Conservation (phyloP, 352 stramenopile genomes). For the Globisporangium ultimum region DNA sequence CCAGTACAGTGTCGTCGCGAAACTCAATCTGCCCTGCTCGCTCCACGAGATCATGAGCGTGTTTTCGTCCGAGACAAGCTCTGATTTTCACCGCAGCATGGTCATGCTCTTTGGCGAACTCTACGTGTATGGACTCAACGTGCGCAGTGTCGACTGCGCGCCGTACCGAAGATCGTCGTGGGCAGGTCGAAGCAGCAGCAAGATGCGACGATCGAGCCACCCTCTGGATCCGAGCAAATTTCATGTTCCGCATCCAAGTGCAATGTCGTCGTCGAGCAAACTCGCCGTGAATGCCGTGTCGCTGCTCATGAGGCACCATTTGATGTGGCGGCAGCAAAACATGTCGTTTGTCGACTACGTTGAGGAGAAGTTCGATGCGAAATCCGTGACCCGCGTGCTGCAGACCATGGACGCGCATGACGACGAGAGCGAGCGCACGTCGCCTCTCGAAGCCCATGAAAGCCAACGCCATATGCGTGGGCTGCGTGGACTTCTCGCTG, state of each 20-base stretch:
- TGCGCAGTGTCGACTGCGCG: slow-evolving; percentile 34
- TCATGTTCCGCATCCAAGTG: slow-evolving; percentile 18
- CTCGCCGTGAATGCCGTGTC: slow-evolving; percentile 52
- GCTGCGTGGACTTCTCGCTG: slow-evolving; percentile 41
- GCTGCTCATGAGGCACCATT: slow-evolving; percentile 42
- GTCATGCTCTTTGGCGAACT: slow-evolving; percentile 54
- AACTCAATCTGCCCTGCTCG: slow-evolving; percentile 53
- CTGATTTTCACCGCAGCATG: slow-evolving; percentile 66
- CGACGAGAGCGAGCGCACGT: slow-evolving; percentile 20
- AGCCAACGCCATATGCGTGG: background rate
- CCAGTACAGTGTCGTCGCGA: slow-evolving; percentile 58
- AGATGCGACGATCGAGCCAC: background rate
- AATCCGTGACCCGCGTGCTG: slow-evolving; percentile 59
- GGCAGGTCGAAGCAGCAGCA: slow-evolving; percentile 1
- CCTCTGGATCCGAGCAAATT: slow-evolving; percentile 4
- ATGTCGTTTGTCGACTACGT: slow-evolving; percentile 62
- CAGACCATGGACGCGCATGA: slow-evolving; percentile 43
- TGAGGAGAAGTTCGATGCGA: slow-evolving; percentile 47
- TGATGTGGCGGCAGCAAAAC: slow-evolving; percentile 45
- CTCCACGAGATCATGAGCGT: slow-evolving; percentile 60
- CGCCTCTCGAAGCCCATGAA: slow-evolving; percentile 8
- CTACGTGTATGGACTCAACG: slow-evolving; percentile 56
- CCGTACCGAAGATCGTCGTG: slow-evolving; percentile 2
- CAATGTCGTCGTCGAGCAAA: too few relatives aligned
- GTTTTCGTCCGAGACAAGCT: slow-evolving; percentile 23